A percentile compares a stretch with the other conserved stretches of the same genome.
phyloP scores from a whole-genome alignment of 2,329 filamentous ascomycete species.

The Cladosporium sp. region DNA sequence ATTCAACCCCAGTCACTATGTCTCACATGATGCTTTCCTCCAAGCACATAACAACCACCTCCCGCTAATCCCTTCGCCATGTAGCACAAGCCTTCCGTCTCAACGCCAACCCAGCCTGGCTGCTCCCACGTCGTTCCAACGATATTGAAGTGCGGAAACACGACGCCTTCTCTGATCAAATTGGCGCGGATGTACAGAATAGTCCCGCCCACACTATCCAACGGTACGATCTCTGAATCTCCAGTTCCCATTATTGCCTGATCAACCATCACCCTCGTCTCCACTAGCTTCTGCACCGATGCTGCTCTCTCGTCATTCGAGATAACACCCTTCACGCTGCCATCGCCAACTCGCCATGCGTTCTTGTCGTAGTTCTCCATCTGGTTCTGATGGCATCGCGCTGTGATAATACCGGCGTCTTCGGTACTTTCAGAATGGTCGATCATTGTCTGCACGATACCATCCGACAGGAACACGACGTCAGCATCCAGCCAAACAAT shows the following conservation, averaged over 20 bases:
- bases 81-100: conserved; percentile 43
- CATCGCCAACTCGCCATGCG: conserved; percentile 31
- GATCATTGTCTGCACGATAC: conserved; percentile 37
- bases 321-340: conserved; percentile 9
- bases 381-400: conserved; percentile 36
- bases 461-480: conserved; percentile 36
- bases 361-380: conserved; percentile 42
- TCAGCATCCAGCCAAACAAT: conserved; percentile 43
- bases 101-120: conserved; percentile 40
- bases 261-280: conserved; percentile 21
- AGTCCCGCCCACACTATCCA: conserved; percentile 42
- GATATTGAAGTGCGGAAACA: conserved; percentile 38
- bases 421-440: conserved; percentile 29
- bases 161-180: conserved; percentile 37
- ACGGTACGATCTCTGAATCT: conserved; percentile 35
- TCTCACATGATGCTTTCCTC: conserved; percentile 22
- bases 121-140: conserved; percentile 40
- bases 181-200: conserved; percentile 38
- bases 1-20: conserved; percentile 26
- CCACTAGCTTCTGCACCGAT: conserved; percentile 17
- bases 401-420: conserved; percentile 38
- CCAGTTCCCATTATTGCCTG: conserved; percentile 29
- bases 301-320: conserved; percentile 13
- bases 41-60: conserved; percentile 26
- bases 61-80: conserved; percentile 19